Base-by-base conservation (phyloP, 2,329 filamentous ascomycete genomes). In the Capronia americana region DNA sequence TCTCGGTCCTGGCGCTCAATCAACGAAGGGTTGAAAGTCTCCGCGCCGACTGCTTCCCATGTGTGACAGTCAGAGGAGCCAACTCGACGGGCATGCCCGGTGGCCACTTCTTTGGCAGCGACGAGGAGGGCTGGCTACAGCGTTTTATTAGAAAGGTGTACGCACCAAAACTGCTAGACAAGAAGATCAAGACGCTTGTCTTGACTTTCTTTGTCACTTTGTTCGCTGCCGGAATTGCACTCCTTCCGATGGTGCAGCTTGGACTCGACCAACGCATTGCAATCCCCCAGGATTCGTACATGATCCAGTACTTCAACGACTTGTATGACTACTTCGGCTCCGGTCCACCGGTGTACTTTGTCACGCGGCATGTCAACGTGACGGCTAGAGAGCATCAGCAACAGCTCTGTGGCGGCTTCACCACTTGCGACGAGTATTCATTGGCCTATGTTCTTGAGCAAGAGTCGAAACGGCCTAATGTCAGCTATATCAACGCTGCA, bases 221-320 rank as follows among this genome's bases (percentile, higher is more conserved):
- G 17, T 93, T 99, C 73, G 91, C 94, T 0, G 91, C 91, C 23
- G 92, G 90, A 11, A 78, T 99, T 26, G 92, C 93, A 1, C 82
- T 99, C 34, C 85, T 98, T 17, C 96, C 95, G 0, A 87, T 90
- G 70, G 88, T 99, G 20, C 81, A 94, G 72, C 87, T 99, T 50
- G 95, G 95, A 0, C 84, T 99, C 30, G 95, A 99, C 75, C 95
- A 99, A 79, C 89, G 95, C 20, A 94, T 97, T 62, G 95, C 95
- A 11, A 91, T 99, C 65, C 95, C 95, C 0, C 92, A 91, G 70
- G 93, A 92, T 74, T 98, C 94, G 0, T 99, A 99, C 76, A 83
- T 99, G 58, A 97, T 99, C 69, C 88, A 91, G 10, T 99, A 97
- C 78, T 99, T 99, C 79, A 93, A 98, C 74, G 95, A 99, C 76